Evolutionary conservation across 352 stramenopile genomes (phyloP).

Genomic region (Pythium pyrilobum): DNA sequence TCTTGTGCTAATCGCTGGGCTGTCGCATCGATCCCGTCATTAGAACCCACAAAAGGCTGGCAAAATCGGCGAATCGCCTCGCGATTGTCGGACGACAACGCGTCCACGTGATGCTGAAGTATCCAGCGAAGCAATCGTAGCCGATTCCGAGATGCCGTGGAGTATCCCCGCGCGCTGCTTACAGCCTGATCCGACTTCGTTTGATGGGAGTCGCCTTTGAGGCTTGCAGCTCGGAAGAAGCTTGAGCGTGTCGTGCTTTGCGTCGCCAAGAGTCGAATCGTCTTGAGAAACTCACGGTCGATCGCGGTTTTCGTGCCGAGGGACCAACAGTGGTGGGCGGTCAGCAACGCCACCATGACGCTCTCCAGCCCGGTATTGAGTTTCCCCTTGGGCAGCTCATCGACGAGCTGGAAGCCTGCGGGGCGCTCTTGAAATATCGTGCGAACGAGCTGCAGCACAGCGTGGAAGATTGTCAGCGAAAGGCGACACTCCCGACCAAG

Average conservation of each 20-base stretch:
- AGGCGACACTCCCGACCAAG: conserved; percentile 3
- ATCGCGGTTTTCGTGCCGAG: conserved; percentile 16
- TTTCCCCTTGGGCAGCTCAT: background rate
- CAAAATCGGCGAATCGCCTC: background rate
- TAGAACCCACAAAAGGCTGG: background rate
- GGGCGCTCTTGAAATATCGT: conserved; percentile 29
- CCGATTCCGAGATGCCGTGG: conserved; percentile 15
- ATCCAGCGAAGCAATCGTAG: conserved; percentile 23
- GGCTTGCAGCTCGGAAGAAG: conserved; percentile 27
- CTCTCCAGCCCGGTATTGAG: conserved; percentile 22
- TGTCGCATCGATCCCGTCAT: background rate
- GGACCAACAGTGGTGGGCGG: conserved; percentile 29
- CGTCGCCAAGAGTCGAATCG: conserved; percentile 31
- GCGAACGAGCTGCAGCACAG: conserved; percentile 31
- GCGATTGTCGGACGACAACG: background rate
- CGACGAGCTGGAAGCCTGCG: background rate
- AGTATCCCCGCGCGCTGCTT: too few species aligned
- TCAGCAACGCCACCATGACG: conserved; percentile 28
- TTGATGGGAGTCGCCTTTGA: background rate
- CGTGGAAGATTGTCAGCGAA: conserved; percentile 24
- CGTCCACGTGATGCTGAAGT: conserved; percentile 14
- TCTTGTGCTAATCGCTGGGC: background rate
- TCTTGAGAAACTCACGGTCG: conserved; percentile 29
- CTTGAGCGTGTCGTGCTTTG: conserved; percentile 25
- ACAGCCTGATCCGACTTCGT: background rate